Conservation (phyloP, 2,329 filamentous ascomycete genomes). For the Daldinia sp. region DNA sequence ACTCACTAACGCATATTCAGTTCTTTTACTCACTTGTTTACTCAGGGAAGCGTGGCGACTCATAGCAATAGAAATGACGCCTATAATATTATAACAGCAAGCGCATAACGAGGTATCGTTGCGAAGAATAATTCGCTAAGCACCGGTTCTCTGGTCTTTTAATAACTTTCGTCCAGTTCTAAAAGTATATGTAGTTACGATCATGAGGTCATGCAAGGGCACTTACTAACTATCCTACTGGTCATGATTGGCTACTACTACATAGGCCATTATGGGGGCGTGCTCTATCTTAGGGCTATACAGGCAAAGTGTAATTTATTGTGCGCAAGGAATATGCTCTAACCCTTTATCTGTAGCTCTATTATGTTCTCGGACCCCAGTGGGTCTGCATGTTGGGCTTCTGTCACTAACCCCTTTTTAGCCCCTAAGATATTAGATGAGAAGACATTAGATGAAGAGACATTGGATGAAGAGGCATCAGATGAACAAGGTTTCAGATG, state of each 20-base stretch:
- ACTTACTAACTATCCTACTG: background rate
- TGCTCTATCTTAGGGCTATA: background rate
- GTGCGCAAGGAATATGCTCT: background rate
- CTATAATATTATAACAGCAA: background rate
- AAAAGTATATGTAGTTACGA: background rate
- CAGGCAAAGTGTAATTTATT: background rate
- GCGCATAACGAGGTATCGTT: background rate
- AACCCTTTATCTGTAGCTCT: background rate
- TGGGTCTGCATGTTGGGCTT: background rate
- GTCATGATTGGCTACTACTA: background rate
- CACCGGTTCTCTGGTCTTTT: no score
- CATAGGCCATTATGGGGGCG: background rate
- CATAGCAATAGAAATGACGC: background rate
- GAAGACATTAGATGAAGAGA: no score
- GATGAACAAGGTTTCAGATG: background rate
- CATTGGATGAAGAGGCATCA: no score
- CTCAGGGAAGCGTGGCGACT: background rate
- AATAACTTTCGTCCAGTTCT: background rate
- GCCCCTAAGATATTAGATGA: background rate
- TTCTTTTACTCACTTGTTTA: background rate
- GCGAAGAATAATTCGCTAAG: background rate
- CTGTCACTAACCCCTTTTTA: background rate
- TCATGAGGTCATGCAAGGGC: background rate
- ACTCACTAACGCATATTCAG: background rate
- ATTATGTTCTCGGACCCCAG: background rate